Evolutionary conservation across 106 monocot genomes (phyloP), one percentile per base, ranked within the genome.

Genomic region (Dendrobium chrysotoxum): DNA sequence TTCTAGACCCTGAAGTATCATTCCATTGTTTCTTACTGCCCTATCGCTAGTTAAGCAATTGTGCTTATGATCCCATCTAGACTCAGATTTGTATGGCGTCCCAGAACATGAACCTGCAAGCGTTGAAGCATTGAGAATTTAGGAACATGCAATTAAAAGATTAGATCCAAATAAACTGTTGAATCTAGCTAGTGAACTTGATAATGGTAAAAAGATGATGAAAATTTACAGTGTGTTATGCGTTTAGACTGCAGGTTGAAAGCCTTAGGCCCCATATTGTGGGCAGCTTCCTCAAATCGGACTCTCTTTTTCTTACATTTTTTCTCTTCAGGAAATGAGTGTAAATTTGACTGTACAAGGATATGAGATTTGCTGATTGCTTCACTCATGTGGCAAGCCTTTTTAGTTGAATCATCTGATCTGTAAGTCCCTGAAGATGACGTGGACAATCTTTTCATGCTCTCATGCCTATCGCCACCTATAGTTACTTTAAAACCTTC

Each of bases 1-100:
- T 58, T 95, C 86, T 53, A 95, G 77, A 78, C 92, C 89, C 78
- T 84, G 82, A 82, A 95, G 88, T 44, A 91, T 74, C 76, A 84
- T 80, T 72, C 42, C 82, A 78, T 85, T 84, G 75, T 64, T 79
- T 55, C 84, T 68, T n/a, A 64, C 78, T 25, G 20, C 58, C 20
- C 38, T n/a, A 18, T 28, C 77, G 44, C 73, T 80, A 68, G 26
- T 78, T 30, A 80, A 74, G 76, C 65, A 61, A 35, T 75, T 75
- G 55, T 26, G 39, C 28, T 78, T 84, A 50, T 35, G 70, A 70
- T 61, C 18, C 53, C 81, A 65, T 67, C 77, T 53, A 38, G 13
- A 67, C 54, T 10, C 28, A 81, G 75, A 77, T 30, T 80, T 72
- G 81, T 54, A 65, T 80, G 46, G 4, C 50, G 42, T 82, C 87